Evolutionary conservation across 2,329 filamentous ascomycete species (phyloP).

Genomic region (Alternaria atra): DNA sequence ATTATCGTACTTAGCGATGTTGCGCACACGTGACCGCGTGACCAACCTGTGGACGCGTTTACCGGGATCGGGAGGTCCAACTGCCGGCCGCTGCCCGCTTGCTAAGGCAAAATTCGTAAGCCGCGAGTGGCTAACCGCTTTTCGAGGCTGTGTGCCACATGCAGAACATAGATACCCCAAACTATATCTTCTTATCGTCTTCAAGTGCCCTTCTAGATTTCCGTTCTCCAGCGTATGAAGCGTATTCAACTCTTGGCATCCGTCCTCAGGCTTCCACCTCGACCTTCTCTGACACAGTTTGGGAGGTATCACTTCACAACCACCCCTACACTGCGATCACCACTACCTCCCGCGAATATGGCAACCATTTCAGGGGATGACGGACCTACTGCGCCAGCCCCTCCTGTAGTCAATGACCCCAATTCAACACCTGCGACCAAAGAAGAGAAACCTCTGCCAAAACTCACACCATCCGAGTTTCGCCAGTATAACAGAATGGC

Average conservation of each 20-base stretch:
- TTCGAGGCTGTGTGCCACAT: constrained; percentile 10
- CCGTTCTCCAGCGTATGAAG: constrained; percentile 13
- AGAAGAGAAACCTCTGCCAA: constrained; percentile 60
- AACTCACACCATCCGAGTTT: constrained; percentile 73
- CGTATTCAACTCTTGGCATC: constrained; percentile 7
- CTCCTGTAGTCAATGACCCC: constrained; percentile 8
- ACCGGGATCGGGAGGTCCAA: constrained; percentile 17
- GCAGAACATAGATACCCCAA: constrained; percentile 14
- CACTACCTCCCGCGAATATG: constrained; percentile 7
- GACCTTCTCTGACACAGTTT: background rate
- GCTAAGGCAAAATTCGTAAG: constrained; percentile 26
- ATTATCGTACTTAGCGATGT: background rate
- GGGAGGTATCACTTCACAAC: background rate
- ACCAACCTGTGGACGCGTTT: constrained; percentile 7
- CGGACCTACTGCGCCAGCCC: constrained; percentile 7
- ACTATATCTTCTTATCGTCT: background rate
- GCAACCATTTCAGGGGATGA: constrained; percentile 8
- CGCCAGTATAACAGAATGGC: constrained; percentile 75
- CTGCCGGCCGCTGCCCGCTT: constrained; percentile 27
- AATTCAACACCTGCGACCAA: background rate
- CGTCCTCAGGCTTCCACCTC: constrained; percentile 8
- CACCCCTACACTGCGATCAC: constrained; percentile 4
- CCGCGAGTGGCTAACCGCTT: constrained; percentile 25
- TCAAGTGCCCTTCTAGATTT: background rate
- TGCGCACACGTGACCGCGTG: constrained; percentile 19